A percentile compares a stretch with the other conserved stretches of the same genome.
phyloP scores from a whole-genome alignment of 2,329 filamentous ascomycete species.

The Trichoderma sp. region DNA sequence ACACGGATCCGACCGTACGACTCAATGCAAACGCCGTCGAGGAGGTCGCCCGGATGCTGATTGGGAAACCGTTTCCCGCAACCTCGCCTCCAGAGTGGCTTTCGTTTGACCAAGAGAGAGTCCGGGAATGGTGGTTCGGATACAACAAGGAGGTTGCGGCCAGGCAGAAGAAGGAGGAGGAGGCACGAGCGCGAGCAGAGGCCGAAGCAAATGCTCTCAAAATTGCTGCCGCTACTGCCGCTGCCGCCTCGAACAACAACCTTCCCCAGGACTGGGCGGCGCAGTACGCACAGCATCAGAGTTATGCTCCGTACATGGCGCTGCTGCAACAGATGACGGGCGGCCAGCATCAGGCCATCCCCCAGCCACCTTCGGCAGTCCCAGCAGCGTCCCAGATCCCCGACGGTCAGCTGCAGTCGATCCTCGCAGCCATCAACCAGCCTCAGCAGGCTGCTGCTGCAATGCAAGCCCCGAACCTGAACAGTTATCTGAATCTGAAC shows the following conservation, averaged over 20 bases:
- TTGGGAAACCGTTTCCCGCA: slow-evolving; percentile 52
- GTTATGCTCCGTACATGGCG: slow-evolving; percentile 48
- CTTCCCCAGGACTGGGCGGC: slow-evolving; percentile 37
- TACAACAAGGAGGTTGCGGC: slow-evolving; percentile 47
- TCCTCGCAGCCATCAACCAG: slow-evolving; percentile 49
- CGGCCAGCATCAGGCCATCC: slow-evolving; percentile 37
- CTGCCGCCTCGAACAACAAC: slow-evolving; percentile 23
- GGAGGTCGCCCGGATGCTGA: slow-evolving; percentile 46
- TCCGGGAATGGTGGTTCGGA: slow-evolving; percentile 57
- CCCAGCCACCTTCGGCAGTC: slow-evolving; percentile 28
- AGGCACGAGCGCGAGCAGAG: slow-evolving; percentile 41
- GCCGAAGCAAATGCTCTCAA: slow-evolving; percentile 40
- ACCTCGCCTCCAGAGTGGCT: slow-evolving; percentile 58
- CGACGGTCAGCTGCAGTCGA: slow-evolving; percentile 48
- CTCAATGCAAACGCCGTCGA: slow-evolving; percentile 49
- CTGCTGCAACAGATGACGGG: slow-evolving; percentile 46
- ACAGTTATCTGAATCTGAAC: slow-evolving; percentile 42
- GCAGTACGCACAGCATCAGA: slow-evolving; percentile 37
- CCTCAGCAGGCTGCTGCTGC: slow-evolving; percentile 34
- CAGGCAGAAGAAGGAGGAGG: slow-evolving; percentile 45
- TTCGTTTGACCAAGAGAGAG: slow-evolving; percentile 48
- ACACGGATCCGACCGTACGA: slow-evolving; percentile 49
- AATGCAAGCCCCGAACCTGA: slow-evolving; percentile 31
- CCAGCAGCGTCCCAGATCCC: slow-evolving; percentile 34
- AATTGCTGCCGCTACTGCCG: slow-evolving; percentile 31